phyloP scores from a whole-genome alignment of 2,329 filamentous ascomycete genomes.

The Pseudocercospora pini-densiflorae region DNA sequence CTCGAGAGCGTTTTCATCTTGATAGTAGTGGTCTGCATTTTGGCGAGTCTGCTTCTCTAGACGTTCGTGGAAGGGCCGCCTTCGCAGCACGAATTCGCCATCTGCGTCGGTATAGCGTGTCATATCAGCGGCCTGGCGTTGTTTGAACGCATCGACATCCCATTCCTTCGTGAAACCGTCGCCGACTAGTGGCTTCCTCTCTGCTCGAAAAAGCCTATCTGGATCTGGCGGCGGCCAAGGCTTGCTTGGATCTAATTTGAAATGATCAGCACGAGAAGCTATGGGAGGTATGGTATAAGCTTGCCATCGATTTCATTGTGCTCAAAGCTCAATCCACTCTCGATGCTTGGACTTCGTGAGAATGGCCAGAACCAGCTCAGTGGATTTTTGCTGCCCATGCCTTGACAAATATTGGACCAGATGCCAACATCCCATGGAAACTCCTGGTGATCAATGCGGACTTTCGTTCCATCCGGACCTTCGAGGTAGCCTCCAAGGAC shows the following conservation, averaged over 20 bases:
- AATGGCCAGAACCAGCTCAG: slow-evolving; percentile 74
- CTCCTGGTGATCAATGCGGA: slow-evolving; percentile 67
- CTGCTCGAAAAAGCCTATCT: slow-evolving; percentile 47
- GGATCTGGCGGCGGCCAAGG: slow-evolving; percentile 58
- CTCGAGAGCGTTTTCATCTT: slow-evolving; percentile 43
- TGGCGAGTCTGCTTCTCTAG: slow-evolving; percentile 36
- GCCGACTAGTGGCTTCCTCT: slow-evolving; percentile 31
- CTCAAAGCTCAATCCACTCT: slow-evolving; percentile 64
- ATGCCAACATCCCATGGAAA: slow-evolving; percentile 83
- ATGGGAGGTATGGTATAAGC: slow-evolving; percentile 41
- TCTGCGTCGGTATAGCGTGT: slow-evolving; percentile 42
- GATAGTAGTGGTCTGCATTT: slow-evolving; percentile 26
- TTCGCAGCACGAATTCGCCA: slow-evolving; percentile 41
- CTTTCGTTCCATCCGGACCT: slow-evolving; percentile 59
- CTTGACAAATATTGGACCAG: slow-evolving; percentile 73
- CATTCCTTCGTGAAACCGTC: slow-evolving; percentile 46
- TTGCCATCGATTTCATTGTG: slow-evolving; percentile 77
- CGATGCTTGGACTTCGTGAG: slow-evolving; percentile 54
- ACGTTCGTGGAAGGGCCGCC: slow-evolving; percentile 49
- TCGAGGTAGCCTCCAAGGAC: slow-evolving; percentile 61
- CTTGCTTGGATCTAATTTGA: slow-evolving; percentile 37
- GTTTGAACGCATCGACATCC: slow-evolving; percentile 58
- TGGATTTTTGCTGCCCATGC: slow-evolving; percentile 72
- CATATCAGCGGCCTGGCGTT: slow-evolving; percentile 58
- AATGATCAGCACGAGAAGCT: slow-evolving; percentile 41